phyloP scores from a whole-genome alignment of 2,329 filamentous ascomycete species.

The Diaporthe helianthi region DNA sequence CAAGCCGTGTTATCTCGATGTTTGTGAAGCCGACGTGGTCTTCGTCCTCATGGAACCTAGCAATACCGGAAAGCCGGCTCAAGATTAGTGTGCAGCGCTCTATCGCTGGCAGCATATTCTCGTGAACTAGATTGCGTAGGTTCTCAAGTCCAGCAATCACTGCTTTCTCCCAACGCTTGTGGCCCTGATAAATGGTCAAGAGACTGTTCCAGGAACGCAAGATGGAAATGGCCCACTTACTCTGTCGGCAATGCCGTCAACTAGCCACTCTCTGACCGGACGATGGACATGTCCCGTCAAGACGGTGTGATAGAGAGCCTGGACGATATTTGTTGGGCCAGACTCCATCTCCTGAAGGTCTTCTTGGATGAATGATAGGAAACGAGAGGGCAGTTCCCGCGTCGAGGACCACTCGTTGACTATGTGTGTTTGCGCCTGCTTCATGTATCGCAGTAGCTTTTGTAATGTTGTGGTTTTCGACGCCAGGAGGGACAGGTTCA shows the following conservation, averaged over 20 bases:
- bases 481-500: conserved; percentile 83
- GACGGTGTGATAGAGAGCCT: conserved; percentile 83
- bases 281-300: conserved; percentile 82
- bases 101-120: conserved; percentile 87
- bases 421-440: conserved; percentile 81
- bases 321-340: conserved; percentile 68
- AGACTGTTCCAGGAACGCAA: not conserved
- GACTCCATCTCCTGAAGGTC: conserved; percentile 70
- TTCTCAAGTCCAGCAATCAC: conserved; percentile 79
- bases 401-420: conserved; percentile 83
- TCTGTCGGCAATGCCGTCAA: conserved; percentile 80
- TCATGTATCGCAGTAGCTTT: conserved; percentile 84
- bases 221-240: conserved; percentile 53
- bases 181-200: conserved; percentile 63
- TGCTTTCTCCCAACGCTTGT: conserved; percentile 94
- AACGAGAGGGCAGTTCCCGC: conserved; percentile 78
- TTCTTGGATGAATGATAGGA: conserved; percentile 78
- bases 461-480: conserved; percentile 88
- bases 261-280: conserved; percentile 83
- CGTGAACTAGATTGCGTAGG: conserved; percentile 79
- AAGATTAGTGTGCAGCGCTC: conserved; percentile 84
- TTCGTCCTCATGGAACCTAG: conserved; percentile 75
- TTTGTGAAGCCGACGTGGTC: conserved; percentile 72
- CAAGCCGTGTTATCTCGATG: conserved; percentile 66
- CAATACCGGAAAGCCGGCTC: conserved; percentile 82